A percentile compares a stretch with the other conserved stretches of the same genome.
Conservation (phyloP, 306 rosid genomes). For the Geum urbanum region DNA sequence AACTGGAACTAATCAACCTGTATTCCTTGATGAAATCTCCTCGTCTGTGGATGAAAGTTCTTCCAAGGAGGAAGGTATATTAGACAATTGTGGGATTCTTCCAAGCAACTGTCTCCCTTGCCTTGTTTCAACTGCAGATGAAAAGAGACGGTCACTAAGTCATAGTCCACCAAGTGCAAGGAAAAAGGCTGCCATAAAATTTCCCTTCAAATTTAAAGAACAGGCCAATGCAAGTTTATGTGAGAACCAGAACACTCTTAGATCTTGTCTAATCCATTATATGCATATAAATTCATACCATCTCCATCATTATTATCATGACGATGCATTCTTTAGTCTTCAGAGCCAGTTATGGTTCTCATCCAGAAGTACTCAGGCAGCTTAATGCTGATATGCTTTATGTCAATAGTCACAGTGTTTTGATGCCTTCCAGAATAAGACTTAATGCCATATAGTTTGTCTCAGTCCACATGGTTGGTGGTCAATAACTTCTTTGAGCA, state of each 20-base stretch:
- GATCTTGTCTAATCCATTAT: neutral
- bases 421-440: neutral
- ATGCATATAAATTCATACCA: neutral
- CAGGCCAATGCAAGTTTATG: conserved; percentile 53
- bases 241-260: conserved; percentile 36
- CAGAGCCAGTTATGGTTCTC: neutral
- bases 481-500: conserved; percentile 2
- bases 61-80: conserved; percentile 50
- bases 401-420: neutral
- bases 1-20: conserved; percentile 56
- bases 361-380: neutral
- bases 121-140: conserved; percentile 69
- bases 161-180: conserved; percentile 76
- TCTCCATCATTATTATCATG: neutral
- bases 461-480: neutral
- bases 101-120: conserved; percentile 86
- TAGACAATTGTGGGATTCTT: conserved; percentile 86
- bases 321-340: conserved; percentile 5
- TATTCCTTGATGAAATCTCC: conserved; percentile 70
- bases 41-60: conserved; percentile 57
- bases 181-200: conserved; percentile 58
- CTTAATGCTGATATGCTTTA: neutral
- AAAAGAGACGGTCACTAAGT: conserved; percentile 72
- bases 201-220: conserved; percentile 71
- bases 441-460: neutral